Conservation (phyloP, 2,329 filamentous ascomycete species). For the Paracoccidioides brasiliensis region DNA sequence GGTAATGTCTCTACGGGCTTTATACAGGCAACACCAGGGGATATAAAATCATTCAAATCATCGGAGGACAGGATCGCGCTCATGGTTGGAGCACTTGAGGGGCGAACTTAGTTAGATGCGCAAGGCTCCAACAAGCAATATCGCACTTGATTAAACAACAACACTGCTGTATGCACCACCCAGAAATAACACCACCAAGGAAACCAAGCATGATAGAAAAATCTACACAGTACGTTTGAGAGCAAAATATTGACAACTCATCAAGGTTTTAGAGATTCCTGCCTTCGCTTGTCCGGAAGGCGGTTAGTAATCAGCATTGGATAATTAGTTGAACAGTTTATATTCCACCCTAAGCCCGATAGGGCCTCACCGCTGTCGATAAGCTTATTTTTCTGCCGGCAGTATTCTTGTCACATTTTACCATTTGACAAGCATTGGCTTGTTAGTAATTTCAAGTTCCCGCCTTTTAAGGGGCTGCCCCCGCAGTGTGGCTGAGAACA, state of each 20-base stretch:
- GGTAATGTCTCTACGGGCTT: slow-evolving; percentile 93
- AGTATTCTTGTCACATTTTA: neutral
- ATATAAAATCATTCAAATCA: slow-evolving; percentile 98
- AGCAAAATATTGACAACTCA: no score
- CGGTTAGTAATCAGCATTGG: neutral
- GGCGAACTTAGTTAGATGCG: neutral
- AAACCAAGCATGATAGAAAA: no score
- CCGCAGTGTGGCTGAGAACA: neutral
- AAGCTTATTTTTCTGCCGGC: neutral
- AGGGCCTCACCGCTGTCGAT: neutral
- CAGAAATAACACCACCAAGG: neutral
- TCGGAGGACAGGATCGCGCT: slow-evolving; percentile 94
- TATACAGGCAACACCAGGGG: slow-evolving; percentile 92
- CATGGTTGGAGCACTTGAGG: slow-evolving; percentile 44
- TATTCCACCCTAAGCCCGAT: neutral
- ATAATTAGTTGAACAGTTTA: neutral
- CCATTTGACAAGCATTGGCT: neutral
- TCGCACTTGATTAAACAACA: neutral
- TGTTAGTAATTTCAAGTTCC: no score
- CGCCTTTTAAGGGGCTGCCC: no score
- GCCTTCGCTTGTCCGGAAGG: neutral
- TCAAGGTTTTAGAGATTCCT: neutral
- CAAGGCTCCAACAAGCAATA: neutral
- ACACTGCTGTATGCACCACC: neutral
- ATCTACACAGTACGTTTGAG: neutral